Evolutionary conservation across 495 filamentous ascomycete genomes (phyloP).

Genomic region (Filosporella fistucella): DNA sequence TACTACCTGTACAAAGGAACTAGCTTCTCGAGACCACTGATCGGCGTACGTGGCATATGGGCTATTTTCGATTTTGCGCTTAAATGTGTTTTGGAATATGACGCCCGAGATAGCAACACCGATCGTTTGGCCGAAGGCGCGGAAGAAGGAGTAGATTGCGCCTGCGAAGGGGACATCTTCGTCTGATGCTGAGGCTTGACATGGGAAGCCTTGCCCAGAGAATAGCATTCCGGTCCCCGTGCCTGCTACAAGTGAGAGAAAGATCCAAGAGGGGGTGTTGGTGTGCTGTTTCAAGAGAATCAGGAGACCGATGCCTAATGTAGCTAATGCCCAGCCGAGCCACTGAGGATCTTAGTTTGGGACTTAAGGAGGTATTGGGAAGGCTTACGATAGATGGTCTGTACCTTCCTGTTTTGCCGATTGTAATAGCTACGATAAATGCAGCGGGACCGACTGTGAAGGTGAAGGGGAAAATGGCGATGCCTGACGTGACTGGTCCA

Average conservation of each 20-base stretch:
- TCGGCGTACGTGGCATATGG: constrained; percentile 37
- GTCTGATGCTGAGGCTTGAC: constrained; percentile 38
- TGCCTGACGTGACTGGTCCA: constrained; percentile 48
- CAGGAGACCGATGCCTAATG: constrained; percentile 42
- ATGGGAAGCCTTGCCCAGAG: constrained; percentile 40
- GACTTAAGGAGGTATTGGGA: neutral
- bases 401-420: constrained; percentile 39
- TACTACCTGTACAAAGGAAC: constrained; percentile 53
- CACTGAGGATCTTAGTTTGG: too few relatives aligned
- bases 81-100: constrained; percentile 57
- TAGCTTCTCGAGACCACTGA: constrained; percentile 49
- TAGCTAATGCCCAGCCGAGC: constrained; percentile 46
- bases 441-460: constrained; percentile 40
- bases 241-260: constrained; percentile 47
- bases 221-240: constrained; percentile 50
- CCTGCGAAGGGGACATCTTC: constrained; percentile 51
- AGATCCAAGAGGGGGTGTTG: constrained; percentile 40
- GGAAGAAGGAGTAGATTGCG: constrained; percentile 54
- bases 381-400: constrained; percentile 49
- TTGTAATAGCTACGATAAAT: constrained; percentile 41
- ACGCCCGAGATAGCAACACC: constrained; percentile 47
- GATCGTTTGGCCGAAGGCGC: constrained; percentile 48
- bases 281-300: constrained; percentile 44
- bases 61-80: constrained; percentile 36
- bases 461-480: constrained; percentile 56